Evolutionary conservation across 1,284 basidiomycete species (phyloP), one percentile per base, ranked within the genome.

Genomic region (Macrocystidia cucumis): DNA sequence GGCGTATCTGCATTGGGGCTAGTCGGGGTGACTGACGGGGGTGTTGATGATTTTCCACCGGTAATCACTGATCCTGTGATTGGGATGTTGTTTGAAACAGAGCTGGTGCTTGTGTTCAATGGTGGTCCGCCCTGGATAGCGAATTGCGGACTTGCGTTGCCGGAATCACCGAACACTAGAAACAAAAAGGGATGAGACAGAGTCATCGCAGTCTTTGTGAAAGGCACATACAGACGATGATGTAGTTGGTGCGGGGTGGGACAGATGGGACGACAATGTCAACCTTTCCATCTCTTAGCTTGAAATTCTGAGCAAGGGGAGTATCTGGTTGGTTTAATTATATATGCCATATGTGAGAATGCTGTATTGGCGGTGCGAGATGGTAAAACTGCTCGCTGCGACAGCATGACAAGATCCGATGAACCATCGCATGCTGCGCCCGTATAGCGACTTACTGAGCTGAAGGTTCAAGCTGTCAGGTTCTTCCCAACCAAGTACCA

Each of bases 211-310:
- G 23, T 27, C 19, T 26, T 22, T 46, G 24, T 32, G 14, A 28
- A 29, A 9, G 24, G 6, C 20, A 62, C 61, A 52, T 40, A 65
- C 62, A 42, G 40, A 63, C 61, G 41, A 65, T 54, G 26, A 65
- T 52, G 35, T 65, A 65, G 47, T 62, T 54, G 14, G 53, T 41
- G 20, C 56, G 48, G 12, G 60, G 57, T 8, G 54, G 40, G 1
- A 82, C 75, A 27, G 63, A 40, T 6, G 80, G 79, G 20, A 81
- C 75, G 5, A 67, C 74, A 37, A 82, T 57, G 32, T 66, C 45
- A 6, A 69, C 69, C 32, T 63, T 51, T 17, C 73, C 75, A 29
- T 58, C 60, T 3, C 62, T 63, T 38, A 81, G 60, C 35, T 60
- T 57, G 59, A 83, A 74, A 38, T 64, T 63, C 35, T 65, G 44